Percentiles rank a stretch among this genome's conserved stretches.
These are phyloP conservation scores for Rugonectria rugulosa DNA, from an alignment of 2,329 filamentous ascomycete genomes.

Conservation along the genomic window DNA sequence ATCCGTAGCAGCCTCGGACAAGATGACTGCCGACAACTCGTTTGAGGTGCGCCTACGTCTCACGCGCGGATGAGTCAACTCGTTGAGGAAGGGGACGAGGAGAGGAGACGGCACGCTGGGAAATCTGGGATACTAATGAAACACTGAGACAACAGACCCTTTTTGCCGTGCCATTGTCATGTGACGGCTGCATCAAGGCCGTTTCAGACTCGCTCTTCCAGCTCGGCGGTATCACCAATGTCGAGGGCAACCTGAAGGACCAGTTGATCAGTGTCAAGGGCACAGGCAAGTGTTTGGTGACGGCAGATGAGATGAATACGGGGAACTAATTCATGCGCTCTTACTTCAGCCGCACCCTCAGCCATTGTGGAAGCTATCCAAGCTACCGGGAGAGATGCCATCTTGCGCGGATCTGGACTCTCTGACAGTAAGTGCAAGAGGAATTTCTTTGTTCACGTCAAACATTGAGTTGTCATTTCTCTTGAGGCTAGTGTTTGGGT, in stretches of 20 bases:
- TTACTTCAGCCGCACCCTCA: constrained; percentile 75
- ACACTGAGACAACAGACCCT: constrained; percentile 70
- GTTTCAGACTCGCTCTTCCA: constrained; percentile 81
- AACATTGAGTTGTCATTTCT: not conserved
- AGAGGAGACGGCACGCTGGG: constrained; percentile 23
- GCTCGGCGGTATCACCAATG: constrained; percentile 80
- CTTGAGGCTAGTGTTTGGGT: not conserved
- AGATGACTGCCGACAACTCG: constrained; percentile 54
- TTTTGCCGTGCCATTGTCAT: constrained; percentile 94
- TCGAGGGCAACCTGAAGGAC: constrained; percentile 81
- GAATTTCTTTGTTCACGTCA: constrained; percentile 2
- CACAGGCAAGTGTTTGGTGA: constrained; percentile 65
- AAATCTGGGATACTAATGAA: constrained; percentile 45
- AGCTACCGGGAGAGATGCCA: constrained; percentile 89
- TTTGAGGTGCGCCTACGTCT: constrained; percentile 52
- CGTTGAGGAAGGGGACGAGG: constrained; percentile 34
- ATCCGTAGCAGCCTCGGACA: constrained; percentile 34
- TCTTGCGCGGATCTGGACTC: constrained; percentile 85
- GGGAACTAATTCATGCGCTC: constrained; percentile 8
- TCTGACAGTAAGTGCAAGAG: constrained; percentile 74
- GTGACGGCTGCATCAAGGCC: constrained; percentile 86
- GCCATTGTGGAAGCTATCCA: constrained; percentile 90
- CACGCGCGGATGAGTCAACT: constrained; percentile 30
- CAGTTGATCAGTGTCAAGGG: constrained; percentile 88
- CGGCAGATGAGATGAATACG: constrained; percentile 5